Base-by-base conservation (phyloP, 1,284 basidiomycete species). In the Ganoderma boninense region DNA sequence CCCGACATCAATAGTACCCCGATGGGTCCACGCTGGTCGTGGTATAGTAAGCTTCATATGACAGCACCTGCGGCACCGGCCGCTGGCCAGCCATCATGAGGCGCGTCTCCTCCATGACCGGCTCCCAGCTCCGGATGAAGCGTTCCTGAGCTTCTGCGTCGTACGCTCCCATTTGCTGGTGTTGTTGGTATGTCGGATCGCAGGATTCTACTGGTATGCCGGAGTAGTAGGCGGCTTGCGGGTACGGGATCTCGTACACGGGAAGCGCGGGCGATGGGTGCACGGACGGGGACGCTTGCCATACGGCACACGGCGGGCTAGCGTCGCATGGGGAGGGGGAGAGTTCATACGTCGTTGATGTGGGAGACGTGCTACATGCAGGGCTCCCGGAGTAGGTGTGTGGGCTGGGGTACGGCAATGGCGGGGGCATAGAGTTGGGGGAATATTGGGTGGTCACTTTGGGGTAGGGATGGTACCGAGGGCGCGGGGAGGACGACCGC, bases 101-200 rank as follows among this genome's bases (percentile, higher is more conserved):
- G 20, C 35, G 66, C 23, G 69, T 44, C 46, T 71, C 69, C 13
- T 65, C 66, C 60, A 71, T 61, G 52, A 65, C 46, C 35, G 69
- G 69, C 63, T 66, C 63, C 69, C 69, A 70, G 52, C 54, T 71
- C 49, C 43, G 69, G 18, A 68, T 23, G 44, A 71, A 60, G 38
- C 61, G 59, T 60, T 71, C 63, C 40, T 62, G 60, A 6, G 40
- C 38, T n/a, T 43, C 60, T 3, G 23, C 16, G 23, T 43, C 40
- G 16, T 62, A 38, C 40, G 11, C 13, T n/a, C 23, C n/a, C n/a
- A 16, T n/a, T 18, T 44, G 38, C 14, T n/a, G n/a, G n/a, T 43
- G 29, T 13, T 57, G 38, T 14, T 44, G 40, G 60, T 43, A 62
- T 14, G 40, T 2, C 60, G 11, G n/a, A 18, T 40, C n/a, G 23